Evolutionary conservation across 495 filamentous ascomycete genomes (phyloP).

Genomic region (Thermochaetoides thermophila): DNA sequence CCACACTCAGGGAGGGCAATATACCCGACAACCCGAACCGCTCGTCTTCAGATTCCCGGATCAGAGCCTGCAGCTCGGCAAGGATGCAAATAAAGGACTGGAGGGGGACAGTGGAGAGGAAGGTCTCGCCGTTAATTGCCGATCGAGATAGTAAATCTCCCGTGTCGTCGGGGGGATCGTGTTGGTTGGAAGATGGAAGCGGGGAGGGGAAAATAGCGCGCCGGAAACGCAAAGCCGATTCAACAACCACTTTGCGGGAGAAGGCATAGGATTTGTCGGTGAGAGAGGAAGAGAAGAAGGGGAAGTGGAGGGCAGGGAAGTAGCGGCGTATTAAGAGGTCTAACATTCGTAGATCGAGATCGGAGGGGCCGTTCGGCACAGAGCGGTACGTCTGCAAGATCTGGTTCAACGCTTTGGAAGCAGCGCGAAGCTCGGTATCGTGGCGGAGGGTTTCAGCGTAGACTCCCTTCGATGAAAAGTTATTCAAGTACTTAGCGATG

Average conservation of each 20-base stretch:
- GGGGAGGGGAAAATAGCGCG: slow-evolving; percentile 19
- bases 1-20: slow-evolving; percentile 18
- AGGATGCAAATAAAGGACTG: slow-evolving; percentile 31
- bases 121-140: slow-evolving; percentile 20
- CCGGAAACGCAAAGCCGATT: slow-evolving; percentile 38
- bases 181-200: neutral
- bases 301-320: slow-evolving; percentile 34
- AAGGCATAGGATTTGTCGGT: slow-evolving; percentile 32
- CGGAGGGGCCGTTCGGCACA: slow-evolving; percentile 11
- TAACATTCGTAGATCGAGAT: slow-evolving; percentile 23
- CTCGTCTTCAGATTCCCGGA: slow-evolving; percentile 41
- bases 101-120: slow-evolving; percentile 24
- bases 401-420: slow-evolving; percentile 23
- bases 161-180: neutral
- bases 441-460: slow-evolving; percentile 20
- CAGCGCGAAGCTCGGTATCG: slow-evolving; percentile 22
- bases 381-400: slow-evolving; percentile 18
- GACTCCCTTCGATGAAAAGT: slow-evolving; percentile 15
- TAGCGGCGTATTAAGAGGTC: slow-evolving; percentile 34
- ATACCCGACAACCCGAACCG: neutral
- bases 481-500: slow-evolving; percentile 33
- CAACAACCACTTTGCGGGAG: slow-evolving; percentile 33
- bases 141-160: neutral
- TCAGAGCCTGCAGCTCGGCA: slow-evolving; percentile 32
- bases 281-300: slow-evolving; percentile 24